These are phyloP conservation scores for Circinella umbellata DNA, from an alignment of 371 early-diverging fungal species.

Conservation along the genomic window DNA sequence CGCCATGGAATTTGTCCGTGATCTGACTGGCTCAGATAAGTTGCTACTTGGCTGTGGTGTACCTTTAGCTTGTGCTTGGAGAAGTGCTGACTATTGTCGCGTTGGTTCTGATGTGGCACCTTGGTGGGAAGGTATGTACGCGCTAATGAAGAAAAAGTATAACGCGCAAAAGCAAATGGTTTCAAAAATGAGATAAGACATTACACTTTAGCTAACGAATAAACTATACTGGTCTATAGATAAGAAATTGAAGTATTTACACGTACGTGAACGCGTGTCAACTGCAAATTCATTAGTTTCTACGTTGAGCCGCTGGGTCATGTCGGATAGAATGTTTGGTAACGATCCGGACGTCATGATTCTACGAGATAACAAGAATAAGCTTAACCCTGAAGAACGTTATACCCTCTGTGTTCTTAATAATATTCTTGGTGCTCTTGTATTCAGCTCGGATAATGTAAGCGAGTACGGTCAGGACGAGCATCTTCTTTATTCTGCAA, in stretches of 20 bases:
- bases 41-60: constrained; percentile 64
- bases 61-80: constrained; percentile 57
- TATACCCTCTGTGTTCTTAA: constrained; percentile 61
- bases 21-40: constrained; percentile 53
- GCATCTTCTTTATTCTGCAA: constrained; percentile 42
- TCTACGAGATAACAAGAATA: constrained; percentile 54
- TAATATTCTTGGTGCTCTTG: constrained; percentile 63
- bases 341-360: constrained; percentile 70
- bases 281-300: constrained; percentile 61
- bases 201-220: too few species aligned
- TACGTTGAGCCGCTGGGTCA: constrained; percentile 58
- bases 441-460: constrained; percentile 60
- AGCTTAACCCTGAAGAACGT: constrained; percentile 49
- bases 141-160: neutral
- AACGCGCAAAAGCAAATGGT: neutral
- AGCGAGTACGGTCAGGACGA: constrained; percentile 47
- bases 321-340: constrained; percentile 63
- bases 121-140: constrained; percentile 54
- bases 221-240: constrained; percentile 3
- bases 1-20: constrained; percentile 59
- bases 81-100: constrained; percentile 62
- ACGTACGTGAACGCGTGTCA: constrained; percentile 66
- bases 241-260: constrained; percentile 51
- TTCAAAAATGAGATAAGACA: too few species aligned
- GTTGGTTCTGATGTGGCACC: constrained; percentile 67